Percentiles rank a stretch among this genome's conserved stretches.
phyloP scores from a whole-genome alignment of 768 basidiomycete genomes.

The Pleurotus citrinopileatus region DNA sequence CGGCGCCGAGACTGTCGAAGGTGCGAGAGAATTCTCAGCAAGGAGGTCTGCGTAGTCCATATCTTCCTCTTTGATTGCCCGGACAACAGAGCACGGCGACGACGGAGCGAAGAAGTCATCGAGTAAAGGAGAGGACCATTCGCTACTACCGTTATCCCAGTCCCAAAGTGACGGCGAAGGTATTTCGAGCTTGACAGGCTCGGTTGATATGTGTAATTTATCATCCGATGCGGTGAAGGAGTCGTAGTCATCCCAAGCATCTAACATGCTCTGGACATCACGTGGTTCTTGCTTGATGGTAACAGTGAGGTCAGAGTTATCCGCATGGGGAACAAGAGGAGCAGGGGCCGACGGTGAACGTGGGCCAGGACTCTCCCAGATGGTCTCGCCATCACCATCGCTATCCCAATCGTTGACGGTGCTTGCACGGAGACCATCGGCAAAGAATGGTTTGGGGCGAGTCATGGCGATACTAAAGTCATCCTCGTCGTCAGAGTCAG shows the following conservation, averaged over 20 bases:
- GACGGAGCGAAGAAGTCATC: conserved; percentile 22
- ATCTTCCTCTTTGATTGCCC: conserved; percentile 46
- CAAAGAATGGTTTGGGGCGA: conserved; percentile 29
- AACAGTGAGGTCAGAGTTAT: conserved; percentile 18
- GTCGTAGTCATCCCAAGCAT: conserved; percentile 70
- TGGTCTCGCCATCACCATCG: conserved; percentile 55
- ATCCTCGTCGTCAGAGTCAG: conserved; percentile 66
- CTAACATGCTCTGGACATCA: conserved; percentile 63
- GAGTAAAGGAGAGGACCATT: conserved; percentile 27
- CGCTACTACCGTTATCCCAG: conserved; percentile 32
- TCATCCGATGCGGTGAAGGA: conserved; percentile 32
- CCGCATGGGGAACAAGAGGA: conserved; percentile 19
- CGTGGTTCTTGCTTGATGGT: conserved; percentile 58
- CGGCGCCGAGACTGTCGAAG: conserved; percentile 18
- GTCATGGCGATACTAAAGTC: conserved; percentile 48
- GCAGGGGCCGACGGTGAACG: conserved; percentile 60
- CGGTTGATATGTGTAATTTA: conserved; percentile 36
- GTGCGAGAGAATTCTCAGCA: conserved; percentile 21
- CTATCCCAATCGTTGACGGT: conserved; percentile 31
- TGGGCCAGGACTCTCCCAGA: conserved; percentile 64
- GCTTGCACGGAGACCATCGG: conserved; percentile 18
- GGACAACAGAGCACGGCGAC: not conserved
- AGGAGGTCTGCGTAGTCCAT: conserved; percentile 37
- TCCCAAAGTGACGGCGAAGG: conserved; percentile 36
- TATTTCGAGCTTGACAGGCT: conserved; percentile 41